Percentiles rank a stretch among this genome's conserved stretches.
Evolutionary conservation across 2,329 filamentous ascomycete genomes (phyloP).

Genomic region (Exophiala dermatitidis): DNA sequence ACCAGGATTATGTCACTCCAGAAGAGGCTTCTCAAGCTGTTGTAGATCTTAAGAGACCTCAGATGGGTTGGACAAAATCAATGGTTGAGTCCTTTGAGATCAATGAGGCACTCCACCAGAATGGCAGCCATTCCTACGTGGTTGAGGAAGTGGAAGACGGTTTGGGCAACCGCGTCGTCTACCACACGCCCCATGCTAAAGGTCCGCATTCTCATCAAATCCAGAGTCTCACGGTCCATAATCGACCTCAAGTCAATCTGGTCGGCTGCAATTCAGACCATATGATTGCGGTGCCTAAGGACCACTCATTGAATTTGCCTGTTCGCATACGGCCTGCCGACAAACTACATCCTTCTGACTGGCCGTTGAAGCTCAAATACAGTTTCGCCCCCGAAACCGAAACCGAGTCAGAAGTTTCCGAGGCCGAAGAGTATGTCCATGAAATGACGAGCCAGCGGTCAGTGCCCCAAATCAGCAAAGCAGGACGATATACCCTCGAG

Average conservation of each 20-base stretch:
- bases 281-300: slow-evolving; percentile 12
- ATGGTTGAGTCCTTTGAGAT: slow-evolving; percentile 71
- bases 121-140: slow-evolving; percentile 80
- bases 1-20: slow-evolving; percentile 67
- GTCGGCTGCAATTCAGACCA: slow-evolving; percentile 64
- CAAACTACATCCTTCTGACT: slow-evolving; percentile 53
- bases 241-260: slow-evolving; percentile 69
- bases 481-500: slow-evolving; percentile 80
- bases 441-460: slow-evolving; percentile 39
- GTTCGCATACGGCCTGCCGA: slow-evolving; percentile 52
- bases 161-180: slow-evolving; percentile 78
- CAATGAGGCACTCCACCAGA: slow-evolving; percentile 76
- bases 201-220: slow-evolving; percentile 56
- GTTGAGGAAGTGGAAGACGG: slow-evolving; percentile 89
- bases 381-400: slow-evolving; percentile 73
- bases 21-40: slow-evolving; percentile 52
- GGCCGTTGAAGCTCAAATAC: slow-evolving; percentile 68
- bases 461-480: slow-evolving; percentile 61
- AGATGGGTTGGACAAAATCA: slow-evolving; percentile 68
- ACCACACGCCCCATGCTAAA: slow-evolving; percentile 35
- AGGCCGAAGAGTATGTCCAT: slow-evolving; percentile 51
- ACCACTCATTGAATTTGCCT: slow-evolving; percentile 54
- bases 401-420: slow-evolving; percentile 60
- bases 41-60: slow-evolving; percentile 44
- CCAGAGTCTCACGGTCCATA: slow-evolving; percentile 76